Evolutionary conservation across 306 rosid genomes (phyloP).

Genomic region (Cucurbita maxima): DNA sequence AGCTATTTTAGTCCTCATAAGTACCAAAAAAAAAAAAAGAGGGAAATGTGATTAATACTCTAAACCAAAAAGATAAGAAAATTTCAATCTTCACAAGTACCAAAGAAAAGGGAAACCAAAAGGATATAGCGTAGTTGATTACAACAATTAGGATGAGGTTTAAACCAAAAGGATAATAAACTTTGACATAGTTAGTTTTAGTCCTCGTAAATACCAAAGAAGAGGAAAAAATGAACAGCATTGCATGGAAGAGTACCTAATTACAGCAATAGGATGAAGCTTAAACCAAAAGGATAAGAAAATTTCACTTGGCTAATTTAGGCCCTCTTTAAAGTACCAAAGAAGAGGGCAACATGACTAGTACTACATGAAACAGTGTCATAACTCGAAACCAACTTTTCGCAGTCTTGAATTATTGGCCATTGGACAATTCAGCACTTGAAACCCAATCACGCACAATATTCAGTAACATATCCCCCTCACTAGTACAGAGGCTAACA

Average conservation of each 20-base stretch:
- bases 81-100: background rate
- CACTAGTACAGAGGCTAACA: background rate
- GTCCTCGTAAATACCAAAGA: background rate
- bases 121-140: slow-evolving; percentile 12
- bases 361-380: background rate
- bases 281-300: background rate
- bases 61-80: background rate
- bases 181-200: background rate
- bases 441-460: background rate
- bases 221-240: background rate
- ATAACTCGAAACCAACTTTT: background rate
- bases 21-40: background rate
- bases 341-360: background rate
- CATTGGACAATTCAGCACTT: background rate
- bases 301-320: background rate
- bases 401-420: background rate
- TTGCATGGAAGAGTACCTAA: slow-evolving; percentile 13
- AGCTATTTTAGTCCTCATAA: background rate
- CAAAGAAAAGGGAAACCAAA: background rate
- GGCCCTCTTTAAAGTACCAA: background rate
- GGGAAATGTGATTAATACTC: background rate
- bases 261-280: slow-evolving; percentile 16
- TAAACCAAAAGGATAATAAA: background rate
- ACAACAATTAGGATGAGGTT: slow-evolving; percentile 8
- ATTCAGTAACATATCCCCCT: background rate